These are phyloP conservation scores for Geranium rotundifolium DNA, from an alignment of 345 rosid species.

Conservation along the genomic window DNA sequence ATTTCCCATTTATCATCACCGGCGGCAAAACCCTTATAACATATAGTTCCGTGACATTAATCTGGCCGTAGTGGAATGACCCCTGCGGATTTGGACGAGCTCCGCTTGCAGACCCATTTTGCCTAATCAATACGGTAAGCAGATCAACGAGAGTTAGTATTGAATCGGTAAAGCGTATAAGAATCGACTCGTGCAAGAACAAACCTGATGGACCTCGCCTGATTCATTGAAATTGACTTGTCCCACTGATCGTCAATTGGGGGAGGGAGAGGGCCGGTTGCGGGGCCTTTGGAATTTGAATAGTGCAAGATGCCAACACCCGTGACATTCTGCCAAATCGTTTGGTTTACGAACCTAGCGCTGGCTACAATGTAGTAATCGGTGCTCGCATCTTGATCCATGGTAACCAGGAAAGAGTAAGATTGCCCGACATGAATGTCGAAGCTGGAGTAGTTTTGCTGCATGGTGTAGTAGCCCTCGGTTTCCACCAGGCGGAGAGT, in stretches of 20 bases:
- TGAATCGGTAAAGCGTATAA: neutral
- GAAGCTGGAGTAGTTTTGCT: conserved; percentile 62
- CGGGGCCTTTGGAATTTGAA: conserved; percentile 80
- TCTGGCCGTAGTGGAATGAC: conserved; percentile 78
- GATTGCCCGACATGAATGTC: conserved; percentile 94
- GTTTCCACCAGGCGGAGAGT: conserved; percentile 74
- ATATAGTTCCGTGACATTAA: conserved; percentile 69
- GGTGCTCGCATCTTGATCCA: conserved; percentile 73
- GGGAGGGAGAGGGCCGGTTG: conserved; percentile 65
- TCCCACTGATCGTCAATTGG: conserved; percentile 55
- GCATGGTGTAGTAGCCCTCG: conserved; percentile 62
- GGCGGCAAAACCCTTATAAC: conserved; percentile 64
- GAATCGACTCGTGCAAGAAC: too few species aligned
- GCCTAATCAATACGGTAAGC: conserved; percentile 30
- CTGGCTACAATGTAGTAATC: conserved; percentile 93
- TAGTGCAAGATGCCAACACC: conserved; percentile 92
- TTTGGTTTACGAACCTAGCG: conserved; percentile 83
- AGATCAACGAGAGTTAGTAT: neutral
- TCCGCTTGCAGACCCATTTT: conserved; percentile 81
- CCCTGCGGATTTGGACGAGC: conserved; percentile 99
- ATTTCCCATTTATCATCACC: conserved; percentile 41
- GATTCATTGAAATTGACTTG: conserved; percentile 75
- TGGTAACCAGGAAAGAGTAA: conserved; percentile 74
- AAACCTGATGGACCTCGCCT: conserved; percentile 76
- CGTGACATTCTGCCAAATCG: conserved; percentile 81